phyloP scores from a whole-genome alignment of 1,284 basidiomycete genomes.

The Phellopilus nigrolimitatus region DNA sequence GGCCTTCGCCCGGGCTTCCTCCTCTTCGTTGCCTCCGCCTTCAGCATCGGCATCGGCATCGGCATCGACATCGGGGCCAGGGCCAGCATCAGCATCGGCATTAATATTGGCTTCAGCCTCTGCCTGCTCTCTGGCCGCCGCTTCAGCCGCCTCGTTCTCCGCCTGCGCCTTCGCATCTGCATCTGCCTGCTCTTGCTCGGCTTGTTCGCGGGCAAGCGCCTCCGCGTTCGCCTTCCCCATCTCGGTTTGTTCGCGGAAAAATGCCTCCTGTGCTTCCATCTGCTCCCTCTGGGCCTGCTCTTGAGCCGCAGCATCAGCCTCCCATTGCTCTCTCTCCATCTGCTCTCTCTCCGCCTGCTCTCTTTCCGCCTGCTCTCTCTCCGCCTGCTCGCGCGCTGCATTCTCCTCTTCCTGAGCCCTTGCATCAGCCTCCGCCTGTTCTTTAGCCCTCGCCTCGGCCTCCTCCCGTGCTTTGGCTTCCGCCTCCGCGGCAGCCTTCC shows the following conservation, averaged over 20 bases:
- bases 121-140: background rate
- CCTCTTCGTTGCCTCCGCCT: background rate
- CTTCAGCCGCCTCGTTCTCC: background rate
- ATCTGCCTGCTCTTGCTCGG: background rate
- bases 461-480: conserved; percentile 1
- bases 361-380: background rate
- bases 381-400: background rate
- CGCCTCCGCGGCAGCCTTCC: conserved; percentile 5
- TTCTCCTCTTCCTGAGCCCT: background rate
- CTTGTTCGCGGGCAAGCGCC: too few relatives aligned
- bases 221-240: too few relatives aligned
- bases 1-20: background rate
- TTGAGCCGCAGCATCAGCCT: background rate
- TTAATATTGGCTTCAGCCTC: background rate
- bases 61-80: background rate
- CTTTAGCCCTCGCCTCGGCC: background rate
- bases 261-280: background rate
- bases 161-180: background rate
- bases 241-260: too few relatives aligned
- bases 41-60: background rate
- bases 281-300: too few relatives aligned
- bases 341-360: background rate
- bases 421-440: background rate
- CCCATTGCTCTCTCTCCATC: conserved; percentile 2
- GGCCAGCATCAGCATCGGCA: background rate